Evolutionary conservation across 2,329 filamentous ascomycete species (phyloP), one percentile per base, ranked within the genome.

Genomic region (Ceratocystis papillata): DNA sequence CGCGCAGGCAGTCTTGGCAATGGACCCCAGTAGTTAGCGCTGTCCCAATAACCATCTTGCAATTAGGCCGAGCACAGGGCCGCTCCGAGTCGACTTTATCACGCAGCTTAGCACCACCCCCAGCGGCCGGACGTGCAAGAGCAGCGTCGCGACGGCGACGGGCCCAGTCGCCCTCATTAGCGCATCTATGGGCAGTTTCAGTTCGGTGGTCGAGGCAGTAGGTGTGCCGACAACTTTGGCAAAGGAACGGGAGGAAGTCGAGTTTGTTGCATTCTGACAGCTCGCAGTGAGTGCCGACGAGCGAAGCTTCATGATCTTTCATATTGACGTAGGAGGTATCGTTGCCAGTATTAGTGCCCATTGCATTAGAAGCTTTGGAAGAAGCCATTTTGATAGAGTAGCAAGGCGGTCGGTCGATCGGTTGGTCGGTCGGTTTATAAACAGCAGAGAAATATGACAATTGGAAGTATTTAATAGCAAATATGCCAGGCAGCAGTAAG

Each of bases 141-240:
- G 83, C 78, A 15, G 82, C 82, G 69, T 78, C 75, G 5, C 84
- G 80, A 69, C 77, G 77, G 28, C 82, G 79, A 72, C 79, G 78
- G 17, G 84, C 84, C 84, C 84, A 87, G 65, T 83, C 84, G 68
- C 85, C 85, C 1, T 77, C 78, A 63, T 83, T 79, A 63, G 77
- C 71, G 75, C 85, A 87, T 73, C 85, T 83, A 78, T 99, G 95
- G 0, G 89, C 79, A 22, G 84, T 83, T 78, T 97, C 93, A 72
- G 85, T 87, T 65, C 93, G 89, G 80, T 99, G 94, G 74, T 97
- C 93, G 70, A 96, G 87, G 75, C 95, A 99, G 79, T 86, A 99
- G 17, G 88, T 93, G 67, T 84, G 83, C 69, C 75, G 83, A 78
- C 94, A 99, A 71, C 89, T 94, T 74, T 95, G 89, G 78, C 94